Evolutionary conservation across 2,329 filamentous ascomycete species (phyloP).

Genomic region (Fusarium globosum): DNA sequence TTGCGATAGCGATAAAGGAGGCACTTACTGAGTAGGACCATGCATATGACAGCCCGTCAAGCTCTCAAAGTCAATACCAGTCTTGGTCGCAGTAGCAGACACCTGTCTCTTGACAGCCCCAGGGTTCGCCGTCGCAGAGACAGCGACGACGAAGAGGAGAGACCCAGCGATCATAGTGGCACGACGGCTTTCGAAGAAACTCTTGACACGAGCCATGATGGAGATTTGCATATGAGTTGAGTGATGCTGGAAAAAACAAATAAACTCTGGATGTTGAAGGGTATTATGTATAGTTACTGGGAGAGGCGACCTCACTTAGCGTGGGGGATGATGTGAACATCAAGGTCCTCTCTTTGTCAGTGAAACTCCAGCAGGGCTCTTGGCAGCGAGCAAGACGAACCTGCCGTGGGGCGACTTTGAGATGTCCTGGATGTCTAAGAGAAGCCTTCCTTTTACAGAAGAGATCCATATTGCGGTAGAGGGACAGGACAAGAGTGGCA

Average conservation of each 20-base stretch:
- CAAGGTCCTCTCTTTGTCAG: constrained; percentile 38
- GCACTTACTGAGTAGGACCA: too few relatives aligned
- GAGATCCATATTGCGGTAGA: neutral
- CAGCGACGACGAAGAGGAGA: constrained; percentile 30
- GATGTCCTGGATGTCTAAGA: constrained; percentile 20
- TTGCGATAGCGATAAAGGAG: too few relatives aligned
- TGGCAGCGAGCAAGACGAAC: neutral
- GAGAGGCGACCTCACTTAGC: too few relatives aligned
- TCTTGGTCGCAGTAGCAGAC: constrained; percentile 21
- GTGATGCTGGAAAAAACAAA: neutral
- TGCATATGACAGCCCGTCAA: too few relatives aligned
- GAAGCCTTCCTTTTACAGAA: neutral
- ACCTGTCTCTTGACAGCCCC: too few relatives aligned
- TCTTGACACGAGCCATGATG: too few relatives aligned
- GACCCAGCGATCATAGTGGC: constrained; percentile 5
- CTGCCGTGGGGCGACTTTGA: constrained; percentile 14
- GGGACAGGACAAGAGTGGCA: neutral
- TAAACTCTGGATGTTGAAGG: too few relatives aligned
- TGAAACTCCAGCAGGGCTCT: neutral
- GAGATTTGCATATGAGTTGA: too few relatives aligned
- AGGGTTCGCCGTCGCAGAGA: constrained; percentile 2
- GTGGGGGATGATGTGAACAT: constrained; percentile 25
- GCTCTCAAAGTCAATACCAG: constrained; percentile 27
- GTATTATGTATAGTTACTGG: too few relatives aligned
- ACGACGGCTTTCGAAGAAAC: too few relatives aligned